These are phyloP conservation scores for Setomelanomma holmii DNA, from an alignment of 2,329 filamentous ascomycete genomes.

Conservation along the genomic window DNA sequence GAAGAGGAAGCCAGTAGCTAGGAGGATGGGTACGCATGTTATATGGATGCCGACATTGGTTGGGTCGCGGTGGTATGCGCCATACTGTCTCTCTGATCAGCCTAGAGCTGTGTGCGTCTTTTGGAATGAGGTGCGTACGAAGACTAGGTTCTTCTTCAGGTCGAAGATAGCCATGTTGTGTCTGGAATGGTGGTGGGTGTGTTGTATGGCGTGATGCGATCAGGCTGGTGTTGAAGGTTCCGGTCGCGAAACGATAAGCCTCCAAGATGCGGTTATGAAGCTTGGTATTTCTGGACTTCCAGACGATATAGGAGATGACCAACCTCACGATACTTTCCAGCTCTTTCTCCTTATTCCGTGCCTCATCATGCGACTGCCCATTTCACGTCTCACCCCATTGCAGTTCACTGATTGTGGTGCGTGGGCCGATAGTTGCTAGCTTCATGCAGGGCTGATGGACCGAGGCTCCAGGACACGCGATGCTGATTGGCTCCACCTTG, in stretches of 20 bases:
- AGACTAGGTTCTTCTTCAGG: constrained; percentile 44
- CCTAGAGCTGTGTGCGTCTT: background rate
- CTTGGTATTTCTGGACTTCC: background rate
- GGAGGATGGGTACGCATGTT: constrained; percentile 76
- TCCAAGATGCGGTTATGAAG: background rate
- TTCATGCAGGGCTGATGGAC: constrained; percentile 6
- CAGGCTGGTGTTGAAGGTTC: background rate
- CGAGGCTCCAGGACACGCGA: constrained; percentile 5
- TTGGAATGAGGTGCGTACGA: constrained; percentile 18
- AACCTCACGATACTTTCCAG: background rate
- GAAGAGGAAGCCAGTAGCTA: constrained; percentile 73
- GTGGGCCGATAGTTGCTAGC: constrained; percentile 1
- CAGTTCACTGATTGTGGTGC: background rate
- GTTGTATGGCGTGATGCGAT: background rate
- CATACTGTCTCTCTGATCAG: constrained; percentile 65
- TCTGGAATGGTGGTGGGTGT: background rate
- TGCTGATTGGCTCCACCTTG: constrained; percentile 1
- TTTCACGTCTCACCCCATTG: background rate
- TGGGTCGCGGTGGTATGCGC: constrained; percentile 80
- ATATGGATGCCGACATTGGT: constrained; percentile 82
- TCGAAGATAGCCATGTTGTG: constrained; percentile 38
- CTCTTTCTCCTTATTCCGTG: background rate
- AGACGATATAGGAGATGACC: background rate
- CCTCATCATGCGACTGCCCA: background rate
- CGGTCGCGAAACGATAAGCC: background rate